Evolutionary conservation across 2,329 filamentous ascomycete genomes (phyloP).

Genomic region (Clonostachys rhizophaga): DNA sequence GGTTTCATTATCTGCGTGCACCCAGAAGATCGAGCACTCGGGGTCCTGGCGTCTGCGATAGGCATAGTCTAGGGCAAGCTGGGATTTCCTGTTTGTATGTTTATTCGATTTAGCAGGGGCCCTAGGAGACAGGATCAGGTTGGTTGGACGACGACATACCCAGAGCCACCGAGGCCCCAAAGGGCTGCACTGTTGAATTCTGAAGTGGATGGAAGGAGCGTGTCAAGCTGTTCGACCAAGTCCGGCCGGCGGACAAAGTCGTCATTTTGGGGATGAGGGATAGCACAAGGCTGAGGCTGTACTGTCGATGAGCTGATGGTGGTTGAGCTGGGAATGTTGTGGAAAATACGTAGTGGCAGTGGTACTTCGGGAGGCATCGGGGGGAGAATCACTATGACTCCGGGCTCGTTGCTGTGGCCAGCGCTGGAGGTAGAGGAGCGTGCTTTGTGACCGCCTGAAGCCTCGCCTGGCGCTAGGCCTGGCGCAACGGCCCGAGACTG

Average conservation of each 20-base stretch:
- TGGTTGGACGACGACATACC: conserved; percentile 10
- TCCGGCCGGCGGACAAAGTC: conserved; percentile 12
- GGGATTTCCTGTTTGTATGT: conserved; percentile 18
- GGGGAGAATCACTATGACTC: too few relatives aligned
- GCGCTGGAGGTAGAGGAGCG: too few relatives aligned
- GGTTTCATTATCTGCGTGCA: conserved; percentile 20
- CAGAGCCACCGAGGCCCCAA: conserved; percentile 17
- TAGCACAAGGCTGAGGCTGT: not conserved
- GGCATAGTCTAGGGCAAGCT: conserved; percentile 26
- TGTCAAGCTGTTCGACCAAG: conserved; percentile 9
- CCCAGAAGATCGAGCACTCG: conserved; percentile 24
- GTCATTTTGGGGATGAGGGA: conserved; percentile 15
- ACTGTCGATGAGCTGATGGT: too few relatives aligned
- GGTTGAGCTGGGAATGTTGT: too few relatives aligned
- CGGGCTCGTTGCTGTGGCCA: too few relatives aligned
- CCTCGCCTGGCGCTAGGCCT: too few relatives aligned
- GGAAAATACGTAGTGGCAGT: too few relatives aligned
- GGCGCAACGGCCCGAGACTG: too few relatives aligned
- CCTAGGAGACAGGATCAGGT: not conserved
- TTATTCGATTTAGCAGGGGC: not conserved
- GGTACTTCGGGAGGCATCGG: too few relatives aligned
- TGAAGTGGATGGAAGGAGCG: conserved; percentile 7
- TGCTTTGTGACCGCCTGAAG: too few relatives aligned
- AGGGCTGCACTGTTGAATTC: conserved; percentile 9
- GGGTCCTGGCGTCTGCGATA: conserved; percentile 9